phyloP scores from a whole-genome alignment of 805 yeast genomes.

The Pichia phayaonensis region DNA sequence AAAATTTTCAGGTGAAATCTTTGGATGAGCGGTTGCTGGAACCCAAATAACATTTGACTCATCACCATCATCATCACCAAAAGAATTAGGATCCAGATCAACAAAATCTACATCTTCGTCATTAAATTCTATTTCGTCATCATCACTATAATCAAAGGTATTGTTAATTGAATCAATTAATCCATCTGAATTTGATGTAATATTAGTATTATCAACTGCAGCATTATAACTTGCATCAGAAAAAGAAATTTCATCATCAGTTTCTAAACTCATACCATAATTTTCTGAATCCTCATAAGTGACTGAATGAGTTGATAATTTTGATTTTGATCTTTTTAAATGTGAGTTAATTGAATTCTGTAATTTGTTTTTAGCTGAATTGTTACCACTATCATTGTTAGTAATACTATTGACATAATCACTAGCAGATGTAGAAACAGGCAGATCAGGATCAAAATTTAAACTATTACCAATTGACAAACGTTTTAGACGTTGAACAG shows the following conservation, averaged over 20 bases:
- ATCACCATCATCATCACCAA: constrained; percentile 5
- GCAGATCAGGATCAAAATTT: constrained; percentile 65
- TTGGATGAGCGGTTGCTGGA: constrained; percentile 91
- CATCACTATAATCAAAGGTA: background rate
- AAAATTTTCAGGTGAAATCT: constrained; percentile 86
- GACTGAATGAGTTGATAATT: constrained; percentile 5
- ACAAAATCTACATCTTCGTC: constrained; percentile 12
- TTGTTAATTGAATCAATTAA: background rate
- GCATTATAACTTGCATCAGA: background rate
- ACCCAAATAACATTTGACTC: constrained; percentile 63
- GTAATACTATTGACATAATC: background rate
- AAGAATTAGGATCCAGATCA: constrained; percentile 12
- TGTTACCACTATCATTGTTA: background rate
- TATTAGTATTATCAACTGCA: background rate
- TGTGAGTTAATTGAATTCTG: background rate
- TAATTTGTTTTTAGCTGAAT: background rate
- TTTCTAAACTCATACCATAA: background rate
- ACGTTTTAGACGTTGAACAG: constrained; percentile 67
- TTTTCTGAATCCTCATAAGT: background rate
- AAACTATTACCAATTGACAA: constrained; percentile 59
- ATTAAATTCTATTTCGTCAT: constrained; percentile 20
- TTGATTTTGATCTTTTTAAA: constrained; percentile 7
- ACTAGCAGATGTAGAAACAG: constrained; percentile 22
- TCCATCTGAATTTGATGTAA: background rate
- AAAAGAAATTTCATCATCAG: background rate